A percentile compares a stretch with the other conserved stretches of the same genome.
phyloP scores from a whole-genome alignment of 176 grass and related monocot species.

The Bothriochloa decipiens region DNA sequence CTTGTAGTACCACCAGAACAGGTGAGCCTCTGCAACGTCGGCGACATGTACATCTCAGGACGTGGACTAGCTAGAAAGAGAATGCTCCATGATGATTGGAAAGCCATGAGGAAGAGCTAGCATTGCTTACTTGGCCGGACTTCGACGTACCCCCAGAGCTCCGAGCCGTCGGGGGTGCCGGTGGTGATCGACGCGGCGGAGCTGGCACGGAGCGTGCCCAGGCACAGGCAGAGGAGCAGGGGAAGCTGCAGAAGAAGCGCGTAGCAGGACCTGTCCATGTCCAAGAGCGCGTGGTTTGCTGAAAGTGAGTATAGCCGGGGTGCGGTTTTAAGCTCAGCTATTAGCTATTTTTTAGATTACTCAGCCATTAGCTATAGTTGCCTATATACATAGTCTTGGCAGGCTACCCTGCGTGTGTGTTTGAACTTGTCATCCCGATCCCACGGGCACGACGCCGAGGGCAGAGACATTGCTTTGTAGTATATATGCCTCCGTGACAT shows the following conservation, averaged over 20 bases:
- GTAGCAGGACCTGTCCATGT: constrained; percentile 29
- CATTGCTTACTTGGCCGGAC: constrained; percentile 63
- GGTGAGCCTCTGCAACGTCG: constrained; percentile 63
- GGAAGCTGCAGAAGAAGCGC: neutral
- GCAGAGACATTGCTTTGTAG: neutral
- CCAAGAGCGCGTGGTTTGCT: neutral
- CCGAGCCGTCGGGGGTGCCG: constrained; percentile 61
- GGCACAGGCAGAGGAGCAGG: constrained; percentile 9
- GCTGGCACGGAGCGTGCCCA: neutral
- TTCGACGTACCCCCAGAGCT: constrained; percentile 88
- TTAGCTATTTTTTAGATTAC: no score
- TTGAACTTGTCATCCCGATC: no score
- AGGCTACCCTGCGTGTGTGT: neutral
- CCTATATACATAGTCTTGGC: neutral
- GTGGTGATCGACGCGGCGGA: constrained; percentile 25
- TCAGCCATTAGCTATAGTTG: no score
- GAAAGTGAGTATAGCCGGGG: neutral
- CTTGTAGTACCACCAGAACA: constrained; percentile 96
- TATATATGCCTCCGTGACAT: constrained; percentile 1
- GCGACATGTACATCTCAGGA: neutral
- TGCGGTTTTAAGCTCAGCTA: neutral
- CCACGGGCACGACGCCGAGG: neutral
- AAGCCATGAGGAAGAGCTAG: neutral
- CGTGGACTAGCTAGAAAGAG: neutral
- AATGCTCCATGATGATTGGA: neutral